These are phyloP conservation scores for Cercospora sesami DNA, from an alignment of 2,329 filamentous ascomycete genomes.

Conservation along the genomic window DNA sequence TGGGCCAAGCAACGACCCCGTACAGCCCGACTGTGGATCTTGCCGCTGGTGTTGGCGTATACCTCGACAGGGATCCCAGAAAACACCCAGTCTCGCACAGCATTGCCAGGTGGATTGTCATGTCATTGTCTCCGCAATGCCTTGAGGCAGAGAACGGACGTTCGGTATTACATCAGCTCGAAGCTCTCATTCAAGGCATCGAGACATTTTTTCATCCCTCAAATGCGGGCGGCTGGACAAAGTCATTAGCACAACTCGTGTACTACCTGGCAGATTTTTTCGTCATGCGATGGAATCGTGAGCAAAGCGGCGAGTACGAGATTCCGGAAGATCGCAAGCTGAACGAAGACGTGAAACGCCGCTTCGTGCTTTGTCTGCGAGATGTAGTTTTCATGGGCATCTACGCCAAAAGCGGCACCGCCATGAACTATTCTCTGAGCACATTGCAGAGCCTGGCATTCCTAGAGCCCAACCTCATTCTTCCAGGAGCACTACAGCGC, in stretches of 20 bases:
- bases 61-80: slow-evolving; percentile 87
- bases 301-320: slow-evolving; percentile 88
- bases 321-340: slow-evolving; percentile 77
- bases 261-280: slow-evolving; percentile 95
- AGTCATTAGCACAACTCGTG: slow-evolving; percentile 82
- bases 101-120: slow-evolving; percentile 88
- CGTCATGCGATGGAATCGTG: slow-evolving; percentile 95
- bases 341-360: slow-evolving; percentile 75
- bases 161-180: slow-evolving; percentile 80
- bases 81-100: slow-evolving; percentile 91
- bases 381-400: slow-evolving; percentile 98
- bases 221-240: slow-evolving; percentile 90
- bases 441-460: slow-evolving; percentile 87
- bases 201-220: slow-evolving; percentile 99
- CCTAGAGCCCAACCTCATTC: slow-evolving; percentile 84
- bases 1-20: slow-evolving; percentile 90
- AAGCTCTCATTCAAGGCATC: slow-evolving; percentile 88
- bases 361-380: slow-evolving; percentile 84
- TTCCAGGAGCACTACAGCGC: slow-evolving; percentile 88
- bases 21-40: slow-evolving; percentile 81
- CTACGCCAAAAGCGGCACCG: slow-evolving; percentile 90
- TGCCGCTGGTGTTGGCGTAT: slow-evolving; percentile 76
- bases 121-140: slow-evolving; percentile 85
- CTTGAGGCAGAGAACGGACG: slow-evolving; percentile 64
- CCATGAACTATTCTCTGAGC: slow-evolving; percentile 87